A percentile compares a stretch with the other conserved stretches of the same genome.
These are phyloP conservation scores for Cystobasidiaceae sp. DNA, from an alignment of 1,284 basidiomycete genomes.

Conservation along the genomic window DNA sequence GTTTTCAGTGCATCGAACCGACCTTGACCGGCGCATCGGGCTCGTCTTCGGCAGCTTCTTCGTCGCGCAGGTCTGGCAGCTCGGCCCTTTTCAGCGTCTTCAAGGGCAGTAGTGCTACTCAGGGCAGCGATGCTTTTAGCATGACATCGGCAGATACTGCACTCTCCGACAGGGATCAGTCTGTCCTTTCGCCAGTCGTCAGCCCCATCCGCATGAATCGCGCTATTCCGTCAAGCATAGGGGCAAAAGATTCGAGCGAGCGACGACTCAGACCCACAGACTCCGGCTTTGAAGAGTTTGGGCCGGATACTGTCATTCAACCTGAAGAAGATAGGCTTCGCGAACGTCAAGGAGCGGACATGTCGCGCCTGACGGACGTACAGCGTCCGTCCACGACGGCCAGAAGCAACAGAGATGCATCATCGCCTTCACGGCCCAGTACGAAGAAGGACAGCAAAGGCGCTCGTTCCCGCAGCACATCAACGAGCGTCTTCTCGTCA, in stretches of 20 bases:
- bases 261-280: background rate
- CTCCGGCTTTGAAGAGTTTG: slow-evolving; percentile 21
- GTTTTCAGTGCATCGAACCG: slow-evolving; percentile 4
- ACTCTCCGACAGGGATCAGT: no score
- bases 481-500: no score
- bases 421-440: no score
- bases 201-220: no score
- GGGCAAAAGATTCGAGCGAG: background rate
- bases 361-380: background rate
- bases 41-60: background rate
- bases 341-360: background rate
- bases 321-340: background rate
- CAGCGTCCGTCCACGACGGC: background rate
- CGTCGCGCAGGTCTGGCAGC: no score
- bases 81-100: background rate
- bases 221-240: no score
- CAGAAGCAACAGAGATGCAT: background rate
- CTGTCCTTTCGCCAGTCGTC: no score
- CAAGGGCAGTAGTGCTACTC: no score
- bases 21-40: background rate
- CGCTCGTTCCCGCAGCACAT: no score
- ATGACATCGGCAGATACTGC: no score
- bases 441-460: no score
- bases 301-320: slow-evolving; percentile 13
- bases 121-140: no score